These are phyloP conservation scores for Aciculosporium take DNA, from an alignment of 2,329 filamentous ascomycete genomes.

Conservation along the genomic window DNA sequence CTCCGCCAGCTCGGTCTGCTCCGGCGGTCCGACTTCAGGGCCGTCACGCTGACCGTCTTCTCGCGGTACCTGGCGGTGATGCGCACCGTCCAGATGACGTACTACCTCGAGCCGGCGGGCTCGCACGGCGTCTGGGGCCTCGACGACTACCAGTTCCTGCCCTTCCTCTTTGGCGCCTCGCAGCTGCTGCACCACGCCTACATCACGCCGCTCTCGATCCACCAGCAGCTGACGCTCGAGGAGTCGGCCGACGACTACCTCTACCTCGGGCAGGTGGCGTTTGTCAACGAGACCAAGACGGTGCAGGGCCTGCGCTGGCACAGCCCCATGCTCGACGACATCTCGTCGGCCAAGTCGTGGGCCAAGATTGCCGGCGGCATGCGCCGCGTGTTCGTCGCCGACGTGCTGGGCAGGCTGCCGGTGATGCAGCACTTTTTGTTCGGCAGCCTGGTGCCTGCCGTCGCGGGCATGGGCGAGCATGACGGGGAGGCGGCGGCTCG, in stretches of 20 bases:
- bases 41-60: constrained; percentile 67
- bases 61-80: constrained; percentile 71
- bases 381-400: constrained; percentile 90
- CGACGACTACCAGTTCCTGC: constrained; percentile 93
- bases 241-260: constrained; percentile 73
- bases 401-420: constrained; percentile 83
- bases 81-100: constrained; percentile 76
- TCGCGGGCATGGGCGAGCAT: constrained; percentile 64
- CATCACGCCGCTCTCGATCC: constrained; percentile 67
- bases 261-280: constrained; percentile 83
- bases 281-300: constrained; percentile 93
- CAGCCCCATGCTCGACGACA: constrained; percentile 95
- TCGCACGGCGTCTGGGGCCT: constrained; percentile 97
- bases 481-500: constrained; percentile 32
- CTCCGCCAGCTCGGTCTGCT: constrained; percentile 66
- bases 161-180: constrained; percentile 86
- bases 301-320: constrained; percentile 93
- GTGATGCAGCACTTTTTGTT: constrained; percentile 99
- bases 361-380: constrained; percentile 86
- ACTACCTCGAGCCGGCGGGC: constrained; percentile 92
- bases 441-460: constrained; percentile 68
- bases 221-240: constrained; percentile 76
- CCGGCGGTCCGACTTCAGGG: constrained; percentile 49
- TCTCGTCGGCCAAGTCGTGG: constrained; percentile 81
- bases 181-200: constrained; percentile 76